A percentile compares a stretch with the other conserved stretches of the same genome.
Evolutionary conservation across 257 asterid genomes (phyloP).

Genomic region (Solanum paucissectum): DNA sequence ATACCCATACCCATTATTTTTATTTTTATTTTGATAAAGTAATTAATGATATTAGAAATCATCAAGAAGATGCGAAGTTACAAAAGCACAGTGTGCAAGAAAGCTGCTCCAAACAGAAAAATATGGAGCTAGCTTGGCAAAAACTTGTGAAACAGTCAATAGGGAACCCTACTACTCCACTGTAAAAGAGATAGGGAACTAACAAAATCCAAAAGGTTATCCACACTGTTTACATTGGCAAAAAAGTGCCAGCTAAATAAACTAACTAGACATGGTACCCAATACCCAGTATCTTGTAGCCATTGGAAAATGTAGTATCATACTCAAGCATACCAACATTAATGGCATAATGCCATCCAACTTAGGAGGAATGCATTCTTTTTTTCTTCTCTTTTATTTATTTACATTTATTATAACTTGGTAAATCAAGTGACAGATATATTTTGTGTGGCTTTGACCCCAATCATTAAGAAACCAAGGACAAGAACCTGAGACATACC

Average conservation of each 20-base stretch:
- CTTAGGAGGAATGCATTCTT: not conserved
- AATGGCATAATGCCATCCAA: not conserved
- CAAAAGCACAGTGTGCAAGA: no score
- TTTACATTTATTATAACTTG: not conserved
- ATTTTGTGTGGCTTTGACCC: not conserved
- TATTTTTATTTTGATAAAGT: no score
- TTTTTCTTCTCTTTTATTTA: not conserved
- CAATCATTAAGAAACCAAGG: not conserved
- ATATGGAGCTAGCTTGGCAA: no score
- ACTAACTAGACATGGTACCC: not conserved
- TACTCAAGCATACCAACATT: not conserved
- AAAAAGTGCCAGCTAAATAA: no score
- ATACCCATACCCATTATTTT: not conserved
- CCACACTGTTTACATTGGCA: no score
- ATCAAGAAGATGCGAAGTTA: no score
- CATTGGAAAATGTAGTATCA: not conserved
- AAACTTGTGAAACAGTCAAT: no score
- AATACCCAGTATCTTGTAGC: not conserved
- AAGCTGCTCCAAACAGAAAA: no score
- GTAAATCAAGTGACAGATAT: not conserved
- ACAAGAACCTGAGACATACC: constrained; percentile 17
- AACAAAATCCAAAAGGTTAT: no score
- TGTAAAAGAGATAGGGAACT: no score
- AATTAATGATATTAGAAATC: no score
- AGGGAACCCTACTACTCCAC: no score